These are phyloP conservation scores for Pyropia haitanensis DNA, from an alignment of 23 red algal genomes.

Conservation along the genomic window DNA sequence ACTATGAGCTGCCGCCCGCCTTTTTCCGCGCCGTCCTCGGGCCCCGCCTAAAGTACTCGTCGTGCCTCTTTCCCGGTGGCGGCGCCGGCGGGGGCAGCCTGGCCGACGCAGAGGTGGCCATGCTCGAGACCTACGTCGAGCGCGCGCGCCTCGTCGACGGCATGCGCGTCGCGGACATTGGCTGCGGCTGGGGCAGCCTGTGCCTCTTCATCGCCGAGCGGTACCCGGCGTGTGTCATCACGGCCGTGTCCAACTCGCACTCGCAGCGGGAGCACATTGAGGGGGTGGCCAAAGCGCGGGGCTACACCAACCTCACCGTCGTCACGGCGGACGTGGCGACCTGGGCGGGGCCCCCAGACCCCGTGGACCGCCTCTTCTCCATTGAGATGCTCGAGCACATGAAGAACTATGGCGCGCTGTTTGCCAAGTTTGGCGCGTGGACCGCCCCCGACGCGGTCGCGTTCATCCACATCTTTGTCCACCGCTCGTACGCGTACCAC, in stretches of 20 bases:
- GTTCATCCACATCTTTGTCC: conserved; percentile 93
- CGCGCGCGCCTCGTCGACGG: conserved; percentile 73
- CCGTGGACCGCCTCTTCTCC: conserved; percentile 55
- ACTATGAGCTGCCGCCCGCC: conserved; percentile 86
- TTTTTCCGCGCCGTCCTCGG: conserved; percentile 75
- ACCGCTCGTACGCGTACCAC: conserved; percentile 72
- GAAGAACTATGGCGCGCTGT: conserved; percentile 78
- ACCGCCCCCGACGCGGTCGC: conserved; percentile 50
- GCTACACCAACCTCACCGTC: conserved; percentile 60
- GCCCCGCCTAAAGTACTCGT: conserved; percentile 86
- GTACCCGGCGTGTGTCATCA: conserved; percentile 66
- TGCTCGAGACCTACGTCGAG: conserved; percentile 70
- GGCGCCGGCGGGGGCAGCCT: conserved; percentile 18
- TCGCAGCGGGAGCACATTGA: conserved; percentile 86
- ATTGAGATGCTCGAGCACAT: conserved; percentile 99
- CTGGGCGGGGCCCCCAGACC: conserved; percentile 6
- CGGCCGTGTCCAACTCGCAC: conserved; percentile 71
- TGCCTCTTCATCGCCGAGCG: conserved; percentile 79
- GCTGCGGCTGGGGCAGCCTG: conserved; percentile 95
- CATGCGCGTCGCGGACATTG: conserved; percentile 81
- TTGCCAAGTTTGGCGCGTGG: conserved; percentile 65
- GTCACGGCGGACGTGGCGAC: conserved; percentile 58
- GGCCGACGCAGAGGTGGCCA: conserved; percentile 69
- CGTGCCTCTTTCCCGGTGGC: conserved; percentile 34
- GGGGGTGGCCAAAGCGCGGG: conserved; percentile 21